Base-by-base conservation (phyloP, 164 flowering plant species). In the Tetrastigma voinierianum region DNA sequence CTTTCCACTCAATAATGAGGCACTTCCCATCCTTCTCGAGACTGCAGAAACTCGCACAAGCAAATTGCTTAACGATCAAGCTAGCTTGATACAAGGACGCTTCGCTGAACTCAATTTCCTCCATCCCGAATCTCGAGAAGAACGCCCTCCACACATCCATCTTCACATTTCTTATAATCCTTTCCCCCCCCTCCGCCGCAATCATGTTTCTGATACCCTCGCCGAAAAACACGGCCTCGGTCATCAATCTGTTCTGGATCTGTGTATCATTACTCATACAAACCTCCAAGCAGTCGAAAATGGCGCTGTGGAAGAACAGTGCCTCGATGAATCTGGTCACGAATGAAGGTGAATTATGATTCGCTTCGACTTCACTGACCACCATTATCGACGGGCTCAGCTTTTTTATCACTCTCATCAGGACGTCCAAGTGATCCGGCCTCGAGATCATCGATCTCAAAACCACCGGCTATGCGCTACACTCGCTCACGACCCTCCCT, bases 101-200 rank as follows among this genome's bases (percentile, higher is more conserved):
- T 8, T 77, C 73, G 20, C 82, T 74, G 17, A 81, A 52, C n/a
- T 59, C 78, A 2, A 67, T 47, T 24, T 79, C 85, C 69, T 56
- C 68, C 85, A 81, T 78, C 46, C 73, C 55, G 51, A 64, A 81
- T 66, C 85, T 70, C 12, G 65, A 59, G 10, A 81, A 79, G 65
- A 74, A 81, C 10, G 73, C 77, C 57, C 81, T 76, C 85, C 85
- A 79, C 4, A 82, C 81, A 9, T 73, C 74, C 0, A 79, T 70
- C 62, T 72, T 72, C 67, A 79, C 83, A 40, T 20, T 75, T 16
- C 85, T n/a, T 5, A 21, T 25, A 2, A 51, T 9, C 65, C 85
- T 75, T 7, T 75, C 76, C 9, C 25, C 17, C 0, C 76, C 83
- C 43, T 82, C 83, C 64, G 53, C 17, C 2, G 76, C 78, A 2